These are phyloP conservation scores for Gnomoniopsis sp. DNA, from an alignment of 2,329 filamentous ascomycete species.

Conservation along the genomic window DNA sequence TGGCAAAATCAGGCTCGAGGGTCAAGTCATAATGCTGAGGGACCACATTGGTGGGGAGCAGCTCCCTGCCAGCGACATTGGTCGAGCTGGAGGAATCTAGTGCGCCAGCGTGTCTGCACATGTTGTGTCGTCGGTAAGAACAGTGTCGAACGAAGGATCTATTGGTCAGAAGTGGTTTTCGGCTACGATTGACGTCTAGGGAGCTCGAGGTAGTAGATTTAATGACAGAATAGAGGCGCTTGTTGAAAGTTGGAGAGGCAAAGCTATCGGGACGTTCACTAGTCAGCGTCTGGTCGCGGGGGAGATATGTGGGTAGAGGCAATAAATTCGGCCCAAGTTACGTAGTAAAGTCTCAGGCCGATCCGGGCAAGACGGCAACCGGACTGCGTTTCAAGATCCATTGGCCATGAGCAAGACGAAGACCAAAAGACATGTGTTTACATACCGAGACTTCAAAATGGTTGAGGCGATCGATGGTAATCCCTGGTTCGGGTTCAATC, in stretches of 20 bases:
- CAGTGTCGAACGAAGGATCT: slow-evolving; percentile 51
- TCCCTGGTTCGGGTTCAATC: background rate
- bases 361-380: background rate
- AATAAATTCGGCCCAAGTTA: background rate
- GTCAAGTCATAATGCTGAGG: slow-evolving; percentile 90
- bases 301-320: slow-evolving; percentile 8
- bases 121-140: slow-evolving; percentile 69
- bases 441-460: slow-evolving; percentile 9
- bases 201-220: slow-evolving; percentile 10
- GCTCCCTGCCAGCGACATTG: slow-evolving; percentile 61
- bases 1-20: slow-evolving; percentile 85
- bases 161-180: slow-evolving; percentile 16
- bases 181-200: slow-evolving; percentile 10
- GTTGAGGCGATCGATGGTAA: background rate
- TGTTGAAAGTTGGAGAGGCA: slow-evolving; percentile 11
- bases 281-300: slow-evolving; percentile 12
- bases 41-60: slow-evolving; percentile 87
- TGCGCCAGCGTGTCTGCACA: slow-evolving; percentile 55
- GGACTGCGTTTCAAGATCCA: background rate
- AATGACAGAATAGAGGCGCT: slow-evolving; percentile 15
- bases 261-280: background rate
- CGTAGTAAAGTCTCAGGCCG: background rate
- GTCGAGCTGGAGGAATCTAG: slow-evolving; percentile 33
- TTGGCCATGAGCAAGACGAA: background rate
- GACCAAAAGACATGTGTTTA: background rate